These are phyloP conservation scores for Ilex asprella DNA, from an alignment of 257 asterid species.

Conservation along the genomic window DNA sequence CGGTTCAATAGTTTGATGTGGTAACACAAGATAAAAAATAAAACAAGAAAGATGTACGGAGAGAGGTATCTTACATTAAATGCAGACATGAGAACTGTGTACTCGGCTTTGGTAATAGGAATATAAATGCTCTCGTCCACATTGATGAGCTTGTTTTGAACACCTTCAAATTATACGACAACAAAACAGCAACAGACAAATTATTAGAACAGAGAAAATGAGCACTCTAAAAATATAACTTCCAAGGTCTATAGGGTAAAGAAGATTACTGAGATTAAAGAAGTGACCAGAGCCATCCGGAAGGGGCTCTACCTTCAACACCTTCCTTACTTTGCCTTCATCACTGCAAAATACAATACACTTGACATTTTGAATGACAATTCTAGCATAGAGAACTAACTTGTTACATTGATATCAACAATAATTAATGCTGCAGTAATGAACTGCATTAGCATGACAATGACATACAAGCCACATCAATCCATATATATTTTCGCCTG, in stretches of 20 bases:
- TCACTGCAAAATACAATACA: conserved; percentile 53
- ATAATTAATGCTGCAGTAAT: too few species aligned
- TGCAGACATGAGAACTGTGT: conserved; percentile 69
- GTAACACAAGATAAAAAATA: conserved; percentile 1
- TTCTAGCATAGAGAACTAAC: too few species aligned
- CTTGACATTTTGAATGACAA: not conserved
- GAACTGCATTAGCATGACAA: too few species aligned
- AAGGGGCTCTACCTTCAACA: conserved; percentile 91
- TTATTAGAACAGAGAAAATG: not conserved
- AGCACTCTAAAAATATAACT: too few species aligned
- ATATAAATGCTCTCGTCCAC: conserved; percentile 80
- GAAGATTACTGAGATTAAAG: conserved; percentile 77
- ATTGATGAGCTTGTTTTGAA: conserved; percentile 85
- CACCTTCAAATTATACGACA: conserved; percentile 48
- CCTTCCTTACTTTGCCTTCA: conserved; percentile 92
- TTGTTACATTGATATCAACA: too few species aligned
- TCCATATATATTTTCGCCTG: too few species aligned
- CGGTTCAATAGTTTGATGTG: not conserved
- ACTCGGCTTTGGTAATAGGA: conserved; percentile 85
- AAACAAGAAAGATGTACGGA: not conserved
- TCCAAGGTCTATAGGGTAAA: conserved; percentile 3
- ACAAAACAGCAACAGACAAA: conserved; percentile 8
- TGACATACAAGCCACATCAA: too few species aligned
- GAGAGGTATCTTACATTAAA: conserved; percentile 60
- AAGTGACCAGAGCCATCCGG: conserved; percentile 99